Conservation (phyloP, 2,329 filamentous ascomycete genomes). For the Arthrobotrys iridis region DNA sequence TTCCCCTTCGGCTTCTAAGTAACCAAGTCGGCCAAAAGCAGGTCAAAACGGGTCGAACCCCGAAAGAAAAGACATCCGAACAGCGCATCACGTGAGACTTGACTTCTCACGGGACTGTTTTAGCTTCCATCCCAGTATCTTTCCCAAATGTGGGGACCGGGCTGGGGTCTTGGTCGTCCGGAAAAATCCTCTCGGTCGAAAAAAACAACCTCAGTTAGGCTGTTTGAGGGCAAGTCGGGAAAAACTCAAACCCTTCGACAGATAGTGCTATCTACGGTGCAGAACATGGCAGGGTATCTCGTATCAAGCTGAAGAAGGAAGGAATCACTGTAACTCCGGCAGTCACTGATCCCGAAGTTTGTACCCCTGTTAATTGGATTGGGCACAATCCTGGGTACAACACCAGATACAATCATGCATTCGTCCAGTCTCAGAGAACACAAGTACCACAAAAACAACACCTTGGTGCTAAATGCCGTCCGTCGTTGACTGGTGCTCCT, state of each 20-base stretch:
- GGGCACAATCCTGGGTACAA: no score
- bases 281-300: no score
- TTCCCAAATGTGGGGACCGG: not conserved
- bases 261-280: not conserved
- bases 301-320: no score
- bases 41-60: not conserved
- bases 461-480: no score
- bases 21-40: not conserved
- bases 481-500: no score
- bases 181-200: constrained; percentile 20
- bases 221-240: not conserved
- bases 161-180: not conserved
- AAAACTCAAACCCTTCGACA: not conserved
- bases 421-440: no score
- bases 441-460: no score
- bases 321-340: no score
- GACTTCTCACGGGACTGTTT: constrained; percentile 18
- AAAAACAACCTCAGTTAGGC: not conserved
- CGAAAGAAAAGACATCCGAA: constrained; percentile 13
- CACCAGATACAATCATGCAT: no score
- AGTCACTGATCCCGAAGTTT: no score
- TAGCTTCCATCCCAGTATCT: not conserved
- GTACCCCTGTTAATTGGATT: no score
- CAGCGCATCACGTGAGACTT: constrained; percentile 11
- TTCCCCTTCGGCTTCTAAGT: not conserved